Conservation (phyloP, 352 stramenopile genomes). For the Thalassiosira livingstoniorum region DNA sequence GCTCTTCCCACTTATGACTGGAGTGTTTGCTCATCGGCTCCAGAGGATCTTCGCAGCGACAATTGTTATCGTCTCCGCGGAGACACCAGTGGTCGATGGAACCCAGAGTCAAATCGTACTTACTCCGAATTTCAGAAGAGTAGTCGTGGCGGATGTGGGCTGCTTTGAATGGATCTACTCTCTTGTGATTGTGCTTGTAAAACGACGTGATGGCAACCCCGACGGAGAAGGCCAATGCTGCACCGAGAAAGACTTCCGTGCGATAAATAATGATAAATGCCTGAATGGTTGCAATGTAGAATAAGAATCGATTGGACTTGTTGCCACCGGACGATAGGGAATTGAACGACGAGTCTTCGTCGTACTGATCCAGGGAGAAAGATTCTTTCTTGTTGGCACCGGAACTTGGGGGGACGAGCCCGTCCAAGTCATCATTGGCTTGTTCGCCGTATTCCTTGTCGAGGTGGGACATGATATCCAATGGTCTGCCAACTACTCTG, state of each 20-base stretch:
- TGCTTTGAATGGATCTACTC: conserved; percentile 33
- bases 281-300: conserved; percentile 52
- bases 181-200: background rate
- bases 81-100: conserved; percentile 76
- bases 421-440: conserved; percentile 29
- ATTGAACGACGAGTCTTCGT: conserved; percentile 4
- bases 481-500: too few relatives aligned
- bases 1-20: conserved; percentile 37
- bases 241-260: conserved; percentile 48
- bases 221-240: conserved; percentile 40
- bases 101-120: conserved; percentile 65
- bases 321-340: background rate
- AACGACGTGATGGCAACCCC: background rate
- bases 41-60: conserved; percentile 54
- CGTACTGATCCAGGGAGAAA: conserved; percentile 25
- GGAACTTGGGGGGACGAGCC: conserved; percentile 32
- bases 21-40: conserved; percentile 26
- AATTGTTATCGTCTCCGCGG: conserved; percentile 57
- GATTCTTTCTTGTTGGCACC: background rate
- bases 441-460: conserved; percentile 56
- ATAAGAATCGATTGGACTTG: conserved; percentile 34
- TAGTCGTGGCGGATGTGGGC: conserved; percentile 62
- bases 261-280: conserved; percentile 63
- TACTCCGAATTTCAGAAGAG: conserved; percentile 34
- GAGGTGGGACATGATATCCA: conserved; percentile 24